Conservation (phyloP, 768 basidiomycete species). For the Podaxis sp. region DNA sequence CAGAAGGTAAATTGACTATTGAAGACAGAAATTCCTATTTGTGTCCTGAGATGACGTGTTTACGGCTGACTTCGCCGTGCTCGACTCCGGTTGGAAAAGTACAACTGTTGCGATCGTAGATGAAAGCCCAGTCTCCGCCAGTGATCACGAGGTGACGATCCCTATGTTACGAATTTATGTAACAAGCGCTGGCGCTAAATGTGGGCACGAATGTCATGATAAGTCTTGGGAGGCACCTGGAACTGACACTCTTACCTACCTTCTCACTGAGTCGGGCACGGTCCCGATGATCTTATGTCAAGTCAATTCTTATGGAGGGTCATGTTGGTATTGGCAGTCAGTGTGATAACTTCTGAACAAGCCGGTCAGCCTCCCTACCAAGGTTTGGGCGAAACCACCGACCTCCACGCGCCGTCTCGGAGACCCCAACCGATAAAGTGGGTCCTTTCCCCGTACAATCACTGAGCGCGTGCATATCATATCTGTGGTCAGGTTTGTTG, state of each 20-base stretch:
- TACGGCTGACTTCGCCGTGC: not conserved
- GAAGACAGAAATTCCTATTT: not conserved
- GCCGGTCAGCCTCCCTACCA: not conserved
- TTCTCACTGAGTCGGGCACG: not conserved
- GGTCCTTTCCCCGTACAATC: not conserved
- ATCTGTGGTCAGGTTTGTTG: not conserved
- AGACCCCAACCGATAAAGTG: not conserved
- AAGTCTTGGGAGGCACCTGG: not conserved
- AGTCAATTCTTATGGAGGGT: not conserved
- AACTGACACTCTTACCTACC: not conserved
- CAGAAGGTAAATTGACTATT: not conserved
- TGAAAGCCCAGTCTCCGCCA: not conserved
- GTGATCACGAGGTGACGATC: not conserved
- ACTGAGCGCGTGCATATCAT: not conserved
- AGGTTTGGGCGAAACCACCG: not conserved
- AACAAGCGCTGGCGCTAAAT: not conserved
- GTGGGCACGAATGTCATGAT: not conserved
- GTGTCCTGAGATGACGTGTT: not conserved
- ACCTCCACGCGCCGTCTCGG: slow-evolving; percentile 1
- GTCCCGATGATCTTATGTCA: not conserved
- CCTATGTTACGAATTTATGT: not conserved
- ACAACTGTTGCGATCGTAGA: not conserved
- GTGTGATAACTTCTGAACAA: not conserved
- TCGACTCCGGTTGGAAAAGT: not conserved
- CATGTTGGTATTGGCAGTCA: not conserved